Evolutionary conservation across 75 land plant species (phyloP).

Genomic region (Azolla pinnata): DNA sequence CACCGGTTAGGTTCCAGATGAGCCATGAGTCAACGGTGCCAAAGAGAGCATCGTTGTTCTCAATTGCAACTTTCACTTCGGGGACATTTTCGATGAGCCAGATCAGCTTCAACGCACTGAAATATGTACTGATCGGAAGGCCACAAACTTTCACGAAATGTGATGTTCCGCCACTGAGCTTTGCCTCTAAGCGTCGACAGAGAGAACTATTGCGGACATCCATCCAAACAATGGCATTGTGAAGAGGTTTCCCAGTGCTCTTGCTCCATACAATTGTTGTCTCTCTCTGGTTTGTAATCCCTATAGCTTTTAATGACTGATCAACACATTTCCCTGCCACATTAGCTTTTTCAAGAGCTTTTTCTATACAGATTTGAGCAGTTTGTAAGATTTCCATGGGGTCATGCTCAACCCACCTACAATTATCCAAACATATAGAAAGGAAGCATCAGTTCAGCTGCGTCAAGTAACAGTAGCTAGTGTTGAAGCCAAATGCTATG

Average conservation of each 20-base stretch:
- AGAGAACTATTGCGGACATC: constrained; percentile 72
- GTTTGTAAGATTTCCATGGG: constrained; percentile 91
- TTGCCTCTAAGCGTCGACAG: constrained; percentile 84
- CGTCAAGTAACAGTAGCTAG: too few species aligned
- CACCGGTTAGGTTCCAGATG: constrained; percentile 94
- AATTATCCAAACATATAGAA: constrained; percentile 2
- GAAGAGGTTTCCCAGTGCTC: constrained; percentile 79
- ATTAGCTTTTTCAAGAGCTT: constrained; percentile 63
- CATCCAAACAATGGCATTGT: constrained; percentile 99
- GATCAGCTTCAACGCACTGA: constrained; percentile 80
- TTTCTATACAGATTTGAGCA: constrained; percentile 58
- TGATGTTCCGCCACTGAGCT: constrained; percentile 58
- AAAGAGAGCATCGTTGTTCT: constrained; percentile 75
- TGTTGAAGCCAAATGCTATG: neutral
- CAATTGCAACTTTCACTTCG: constrained; percentile 55
- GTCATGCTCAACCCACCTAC: constrained; percentile 99
- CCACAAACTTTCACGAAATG: constrained; percentile 81
- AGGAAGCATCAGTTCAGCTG: neutral
- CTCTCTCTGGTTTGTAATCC: constrained; percentile 96
- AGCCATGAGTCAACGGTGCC: constrained; percentile 95
- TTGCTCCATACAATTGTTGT: constrained; percentile 92
- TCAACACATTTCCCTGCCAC: constrained; percentile 48
- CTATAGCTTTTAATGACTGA: constrained; percentile 66
- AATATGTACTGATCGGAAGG: constrained; percentile 89
- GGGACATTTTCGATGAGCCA: constrained; percentile 88